phyloP scores from a whole-genome alignment of 768 basidiomycete genomes.

The Collybiopsis luxurians region DNA sequence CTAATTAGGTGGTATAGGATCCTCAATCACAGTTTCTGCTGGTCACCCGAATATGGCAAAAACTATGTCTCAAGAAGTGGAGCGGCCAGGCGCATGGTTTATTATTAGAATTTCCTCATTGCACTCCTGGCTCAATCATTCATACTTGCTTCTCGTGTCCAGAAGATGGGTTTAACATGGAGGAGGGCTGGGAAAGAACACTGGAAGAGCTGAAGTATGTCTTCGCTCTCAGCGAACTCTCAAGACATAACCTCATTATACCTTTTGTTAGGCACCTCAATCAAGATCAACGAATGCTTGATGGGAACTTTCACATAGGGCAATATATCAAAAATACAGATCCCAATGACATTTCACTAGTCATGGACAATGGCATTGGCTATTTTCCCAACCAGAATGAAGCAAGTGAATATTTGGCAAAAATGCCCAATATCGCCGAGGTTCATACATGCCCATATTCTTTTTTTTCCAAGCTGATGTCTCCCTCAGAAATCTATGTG shows the following conservation, averaged over 20 bases:
- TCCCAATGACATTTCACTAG: constrained; percentile 19
- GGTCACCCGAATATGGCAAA: neutral
- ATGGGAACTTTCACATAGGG: constrained; percentile 23
- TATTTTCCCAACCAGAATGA: constrained; percentile 17
- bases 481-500: constrained; percentile 10
- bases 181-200: neutral
- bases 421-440: neutral
- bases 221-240: too few relatives aligned
- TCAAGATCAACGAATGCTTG: constrained; percentile 16
- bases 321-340: constrained; percentile 15
- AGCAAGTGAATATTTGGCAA: constrained; percentile 6
- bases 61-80: neutral
- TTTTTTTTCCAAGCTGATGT: neutral
- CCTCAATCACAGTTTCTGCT: neutral
- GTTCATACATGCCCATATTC: neutral
- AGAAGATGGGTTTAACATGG: neutral
- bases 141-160: neutral
- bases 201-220: neutral
- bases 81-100: neutral
- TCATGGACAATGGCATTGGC: constrained; percentile 8
- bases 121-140: neutral
- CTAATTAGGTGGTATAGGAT: neutral
- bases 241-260: too few relatives aligned
- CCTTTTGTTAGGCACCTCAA: constrained; percentile 17
- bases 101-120: neutral